phyloP scores from a whole-genome alignment of 495 filamentous ascomycete species.

The Xylaria telfairii region DNA sequence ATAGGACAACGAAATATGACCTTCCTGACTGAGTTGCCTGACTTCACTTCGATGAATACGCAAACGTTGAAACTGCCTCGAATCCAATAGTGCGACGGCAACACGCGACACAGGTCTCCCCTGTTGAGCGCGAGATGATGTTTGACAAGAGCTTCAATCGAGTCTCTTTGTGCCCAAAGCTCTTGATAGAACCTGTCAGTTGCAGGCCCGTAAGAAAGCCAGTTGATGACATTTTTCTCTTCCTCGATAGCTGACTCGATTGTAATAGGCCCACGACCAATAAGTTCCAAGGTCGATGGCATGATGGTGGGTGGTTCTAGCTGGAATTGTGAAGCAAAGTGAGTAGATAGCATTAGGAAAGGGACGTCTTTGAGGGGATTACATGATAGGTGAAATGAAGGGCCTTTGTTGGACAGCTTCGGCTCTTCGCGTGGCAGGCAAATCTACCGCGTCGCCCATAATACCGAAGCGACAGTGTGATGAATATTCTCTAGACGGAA shows the following conservation, averaged over 20 bases:
- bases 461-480: too few species aligned
- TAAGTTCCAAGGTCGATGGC: slow-evolving; percentile 25
- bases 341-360: too few species aligned
- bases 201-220: slow-evolving; percentile 12
- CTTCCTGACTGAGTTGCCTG: not conserved
- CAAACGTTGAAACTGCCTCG: slow-evolving; percentile 53
- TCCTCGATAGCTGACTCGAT: slow-evolving; percentile 26
- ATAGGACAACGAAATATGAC: slow-evolving; percentile 44
- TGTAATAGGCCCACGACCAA: slow-evolving; percentile 26
- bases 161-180: slow-evolving; percentile 26
- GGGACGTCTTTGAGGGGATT: too few species aligned
- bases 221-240: slow-evolving; percentile 28
- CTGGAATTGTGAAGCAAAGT: too few species aligned
- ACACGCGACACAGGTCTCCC: slow-evolving; percentile 16
- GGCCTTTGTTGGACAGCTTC: too few species aligned
- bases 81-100: slow-evolving; percentile 34
- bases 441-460: too few species aligned
- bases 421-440: too few species aligned
- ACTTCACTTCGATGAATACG: slow-evolving; percentile 39
- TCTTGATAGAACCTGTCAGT: slow-evolving; percentile 10
- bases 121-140: slow-evolving; percentile 28
- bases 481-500: too few species aligned
- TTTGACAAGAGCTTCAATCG: slow-evolving; percentile 27
- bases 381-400: too few species aligned
- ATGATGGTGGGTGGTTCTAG: not conserved